Evolutionary conservation across 2,329 filamentous ascomycete species (phyloP).

Genomic region (Ilyonectria destructans): DNA sequence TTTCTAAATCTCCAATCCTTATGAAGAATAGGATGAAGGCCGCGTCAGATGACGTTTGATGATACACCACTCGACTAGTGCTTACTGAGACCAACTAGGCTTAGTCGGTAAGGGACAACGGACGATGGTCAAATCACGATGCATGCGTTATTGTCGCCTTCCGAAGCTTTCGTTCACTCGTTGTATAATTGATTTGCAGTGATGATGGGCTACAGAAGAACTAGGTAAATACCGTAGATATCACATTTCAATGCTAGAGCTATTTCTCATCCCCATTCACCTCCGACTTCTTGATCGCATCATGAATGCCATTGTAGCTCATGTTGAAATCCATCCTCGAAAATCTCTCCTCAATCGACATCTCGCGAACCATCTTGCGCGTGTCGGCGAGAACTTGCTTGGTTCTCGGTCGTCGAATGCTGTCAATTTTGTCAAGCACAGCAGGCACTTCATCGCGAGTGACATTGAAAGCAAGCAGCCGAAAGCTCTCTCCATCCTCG

Average conservation of each 20-base stretch:
- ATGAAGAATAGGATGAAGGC: not conserved
- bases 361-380: constrained; percentile 20
- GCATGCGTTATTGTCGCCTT: not conserved
- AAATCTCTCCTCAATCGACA: constrained; percentile 24
- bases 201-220: too few species aligned
- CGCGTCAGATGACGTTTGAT: not conserved
- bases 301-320: constrained; percentile 20
- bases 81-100: not conserved
- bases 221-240: too few species aligned
- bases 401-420: constrained; percentile 10
- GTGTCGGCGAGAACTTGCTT: constrained; percentile 25
- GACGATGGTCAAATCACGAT: not conserved
- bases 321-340: constrained; percentile 30
- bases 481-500: constrained; percentile 28
- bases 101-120: not conserved
- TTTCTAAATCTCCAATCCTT: not conserved
- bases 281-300: constrained; percentile 10
- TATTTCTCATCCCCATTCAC: not conserved
- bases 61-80: not conserved
- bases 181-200: not conserved
- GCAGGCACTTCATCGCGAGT: constrained; percentile 8
- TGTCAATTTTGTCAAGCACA: constrained; percentile 14
- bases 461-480: constrained; percentile 8
- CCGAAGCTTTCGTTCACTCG: not conserved
- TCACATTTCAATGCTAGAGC: too few species aligned